Conservation (phyloP, 2,329 filamentous ascomycete genomes). For the Aspergillus tanneri region DNA sequence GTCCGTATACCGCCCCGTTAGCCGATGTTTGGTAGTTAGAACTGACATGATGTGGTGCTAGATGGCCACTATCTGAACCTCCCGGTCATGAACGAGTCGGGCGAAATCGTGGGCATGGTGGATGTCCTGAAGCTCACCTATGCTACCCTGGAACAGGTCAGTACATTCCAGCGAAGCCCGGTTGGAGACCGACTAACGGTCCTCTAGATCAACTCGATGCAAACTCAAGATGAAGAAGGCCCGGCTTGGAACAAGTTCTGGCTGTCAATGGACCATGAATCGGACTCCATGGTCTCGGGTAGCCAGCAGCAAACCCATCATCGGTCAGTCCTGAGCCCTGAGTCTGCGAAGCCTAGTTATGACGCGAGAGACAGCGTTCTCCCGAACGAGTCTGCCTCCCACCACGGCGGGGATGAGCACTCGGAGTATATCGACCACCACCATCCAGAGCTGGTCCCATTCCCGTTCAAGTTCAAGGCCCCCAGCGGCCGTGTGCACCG, state of each 20-base stretch:
- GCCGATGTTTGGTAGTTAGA: background rate
- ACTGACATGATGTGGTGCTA: slow-evolving; percentile 37
- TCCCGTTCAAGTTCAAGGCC: slow-evolving; percentile 99
- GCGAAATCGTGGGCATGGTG: slow-evolving; percentile 99
- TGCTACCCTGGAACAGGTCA: slow-evolving; percentile 90
- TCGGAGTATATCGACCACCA: slow-evolving; percentile 65
- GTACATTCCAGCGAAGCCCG: slow-evolving; percentile 13
- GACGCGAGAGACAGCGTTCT: slow-evolving; percentile 82
- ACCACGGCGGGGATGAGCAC: slow-evolving; percentile 79
- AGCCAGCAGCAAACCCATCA: slow-evolving; percentile 70
- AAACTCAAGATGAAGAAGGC: slow-evolving; percentile 81
- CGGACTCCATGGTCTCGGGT: slow-evolving; percentile 93
- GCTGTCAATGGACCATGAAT: slow-evolving; percentile 91
- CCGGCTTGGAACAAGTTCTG: slow-evolving; percentile 99
- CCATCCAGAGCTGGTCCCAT: slow-evolving; percentile 67
- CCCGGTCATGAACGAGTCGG: slow-evolving; percentile 94
- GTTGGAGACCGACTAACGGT: slow-evolving; percentile 7
- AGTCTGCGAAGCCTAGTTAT: slow-evolving; percentile 60
- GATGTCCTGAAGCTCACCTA: slow-evolving; percentile 98
- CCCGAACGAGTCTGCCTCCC: slow-evolving; percentile 91
- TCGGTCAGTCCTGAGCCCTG: slow-evolving; percentile 79
- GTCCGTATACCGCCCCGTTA: slow-evolving; percentile 52
- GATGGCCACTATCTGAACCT: slow-evolving; percentile 98
- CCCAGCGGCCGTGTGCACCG: slow-evolving; percentile 92
- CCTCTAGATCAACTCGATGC: slow-evolving; percentile 81